phyloP scores from a whole-genome alignment of 495 filamentous ascomycete genomes.

The Podospora pseudoanserina region DNA sequence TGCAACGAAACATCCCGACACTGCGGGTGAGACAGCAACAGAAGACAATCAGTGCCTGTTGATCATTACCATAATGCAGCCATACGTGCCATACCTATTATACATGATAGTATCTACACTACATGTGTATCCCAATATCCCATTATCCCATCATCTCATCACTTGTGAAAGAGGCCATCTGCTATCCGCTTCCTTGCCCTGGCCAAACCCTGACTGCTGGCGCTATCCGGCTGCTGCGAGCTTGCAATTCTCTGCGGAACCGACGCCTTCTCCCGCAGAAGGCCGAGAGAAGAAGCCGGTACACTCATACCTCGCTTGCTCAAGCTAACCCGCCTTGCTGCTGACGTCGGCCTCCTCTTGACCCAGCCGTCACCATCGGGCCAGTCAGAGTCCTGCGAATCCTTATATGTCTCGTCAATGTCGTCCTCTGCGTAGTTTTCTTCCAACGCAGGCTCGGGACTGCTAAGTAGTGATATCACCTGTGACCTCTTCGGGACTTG shows the following conservation, averaged over 20 bases:
- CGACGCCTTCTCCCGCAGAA: conserved; percentile 15
- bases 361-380: not conserved
- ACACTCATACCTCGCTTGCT: conserved; percentile 5
- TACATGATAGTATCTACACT: no score
- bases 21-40: not conserved
- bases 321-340: not conserved
- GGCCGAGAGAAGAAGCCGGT: conserved; percentile 26
- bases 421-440: conserved; percentile 45
- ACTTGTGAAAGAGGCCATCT: not conserved
- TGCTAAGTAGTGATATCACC: conserved; percentile 38
- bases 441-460: conserved; percentile 35
- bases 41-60: no score
- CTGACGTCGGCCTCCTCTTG: not conserved
- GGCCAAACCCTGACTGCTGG: not conserved
- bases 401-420: conserved; percentile 38
- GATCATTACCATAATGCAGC: no score
- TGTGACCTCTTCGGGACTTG: conserved; percentile 37
- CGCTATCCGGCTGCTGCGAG: not conserved
- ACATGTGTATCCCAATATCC: no score
- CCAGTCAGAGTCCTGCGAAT: conserved; percentile 17
- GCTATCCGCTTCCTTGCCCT: not conserved
- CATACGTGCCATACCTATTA: no score
- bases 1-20: not conserved
- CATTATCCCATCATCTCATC: not conserved
- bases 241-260: conserved; percentile 3